These are phyloP conservation scores for Radiomyces spectabilis DNA, from an alignment of 192 early-diverging fungal genomes.

Conservation along the genomic window DNA sequence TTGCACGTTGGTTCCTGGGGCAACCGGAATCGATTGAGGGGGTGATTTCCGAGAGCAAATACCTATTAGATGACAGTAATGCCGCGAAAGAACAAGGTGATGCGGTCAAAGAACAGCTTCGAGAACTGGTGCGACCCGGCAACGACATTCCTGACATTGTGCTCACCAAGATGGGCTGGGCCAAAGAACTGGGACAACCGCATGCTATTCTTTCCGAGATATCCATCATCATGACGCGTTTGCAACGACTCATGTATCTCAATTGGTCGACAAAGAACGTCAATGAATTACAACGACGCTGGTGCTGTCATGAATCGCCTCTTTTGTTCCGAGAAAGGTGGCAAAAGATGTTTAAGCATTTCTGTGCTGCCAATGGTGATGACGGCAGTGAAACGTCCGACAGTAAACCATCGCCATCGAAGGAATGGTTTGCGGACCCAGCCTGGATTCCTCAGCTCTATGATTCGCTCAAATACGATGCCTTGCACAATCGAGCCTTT, in stretches of 20 bases:
- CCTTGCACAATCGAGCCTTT: conserved; percentile 90
- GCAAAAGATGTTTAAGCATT: conserved; percentile 94
- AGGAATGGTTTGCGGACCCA: conserved; percentile 55
- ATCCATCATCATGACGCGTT: conserved; percentile 55
- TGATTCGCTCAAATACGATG: conserved; percentile 94
- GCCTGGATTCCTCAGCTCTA: conserved; percentile 90
- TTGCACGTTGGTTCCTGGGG: conserved; percentile 58
- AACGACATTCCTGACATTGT: conserved; percentile 12
- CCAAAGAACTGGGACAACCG: conserved; percentile 29
- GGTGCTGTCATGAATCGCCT: conserved; percentile 89
- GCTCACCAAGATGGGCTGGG: conserved; percentile 29
- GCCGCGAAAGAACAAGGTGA: conserved; percentile 95
- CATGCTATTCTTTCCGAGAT: conserved; percentile 53
- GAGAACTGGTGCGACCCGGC: conserved; percentile 30
- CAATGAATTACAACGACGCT: conserved; percentile 59
- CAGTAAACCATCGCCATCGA: too few species aligned
- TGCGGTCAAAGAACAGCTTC: conserved; percentile 67
- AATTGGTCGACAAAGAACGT: conserved; percentile 60
- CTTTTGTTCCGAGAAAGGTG: conserved; percentile 86
- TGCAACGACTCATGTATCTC: conserved; percentile 68
- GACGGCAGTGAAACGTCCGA: conserved; percentile 2
- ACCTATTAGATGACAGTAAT: conserved; percentile 92
- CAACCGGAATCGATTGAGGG: conserved; percentile 47
- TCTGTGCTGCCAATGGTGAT: conserved; percentile 42
- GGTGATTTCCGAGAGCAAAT: conserved; percentile 68